A percentile compares a stretch with the other conserved stretches of the same genome.
Conservation (phyloP, 192 early-diverging fungal species). For the Coemansia sp. region DNA sequence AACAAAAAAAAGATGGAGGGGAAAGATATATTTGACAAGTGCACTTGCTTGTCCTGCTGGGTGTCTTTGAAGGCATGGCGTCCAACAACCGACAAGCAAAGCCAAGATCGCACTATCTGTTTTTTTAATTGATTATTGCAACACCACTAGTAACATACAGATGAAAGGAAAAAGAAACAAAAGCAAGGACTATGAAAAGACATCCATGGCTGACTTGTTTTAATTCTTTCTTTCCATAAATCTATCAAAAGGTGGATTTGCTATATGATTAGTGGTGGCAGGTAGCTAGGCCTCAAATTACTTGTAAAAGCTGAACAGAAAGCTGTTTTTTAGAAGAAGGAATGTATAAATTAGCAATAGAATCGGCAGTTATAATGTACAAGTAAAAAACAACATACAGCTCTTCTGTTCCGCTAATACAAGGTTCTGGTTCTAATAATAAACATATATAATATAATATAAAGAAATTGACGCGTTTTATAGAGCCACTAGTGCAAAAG, state of each 20-base stretch:
- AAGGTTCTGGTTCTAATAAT: background rate
- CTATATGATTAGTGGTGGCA: background rate
- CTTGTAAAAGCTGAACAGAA: slow-evolving; percentile 2
- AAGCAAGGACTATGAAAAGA: too few relatives aligned
- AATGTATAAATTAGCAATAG: background rate
- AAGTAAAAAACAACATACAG: background rate
- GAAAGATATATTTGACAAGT: too few relatives aligned
- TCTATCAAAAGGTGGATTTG: background rate
- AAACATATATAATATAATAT: background rate
- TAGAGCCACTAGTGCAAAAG: background rate
- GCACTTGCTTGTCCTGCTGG: too few relatives aligned
- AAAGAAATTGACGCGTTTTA: background rate
- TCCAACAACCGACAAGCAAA: too few relatives aligned
- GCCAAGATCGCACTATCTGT: too few relatives aligned
- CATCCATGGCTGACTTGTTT: too few relatives aligned
- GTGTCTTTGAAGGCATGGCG: too few relatives aligned
- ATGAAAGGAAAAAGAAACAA: too few relatives aligned
- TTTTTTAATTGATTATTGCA: too few relatives aligned
- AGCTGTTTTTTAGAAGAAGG: background rate
- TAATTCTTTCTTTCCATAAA: too few relatives aligned
- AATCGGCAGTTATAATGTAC: background rate
- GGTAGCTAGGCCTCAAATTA: background rate
- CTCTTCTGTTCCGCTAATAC: background rate
- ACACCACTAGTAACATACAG: too few relatives aligned
- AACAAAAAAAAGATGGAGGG: too few relatives aligned